Evolutionary conservation across 257 asterid genomes (phyloP).

Genomic region (Gentiana macrophylla): DNA sequence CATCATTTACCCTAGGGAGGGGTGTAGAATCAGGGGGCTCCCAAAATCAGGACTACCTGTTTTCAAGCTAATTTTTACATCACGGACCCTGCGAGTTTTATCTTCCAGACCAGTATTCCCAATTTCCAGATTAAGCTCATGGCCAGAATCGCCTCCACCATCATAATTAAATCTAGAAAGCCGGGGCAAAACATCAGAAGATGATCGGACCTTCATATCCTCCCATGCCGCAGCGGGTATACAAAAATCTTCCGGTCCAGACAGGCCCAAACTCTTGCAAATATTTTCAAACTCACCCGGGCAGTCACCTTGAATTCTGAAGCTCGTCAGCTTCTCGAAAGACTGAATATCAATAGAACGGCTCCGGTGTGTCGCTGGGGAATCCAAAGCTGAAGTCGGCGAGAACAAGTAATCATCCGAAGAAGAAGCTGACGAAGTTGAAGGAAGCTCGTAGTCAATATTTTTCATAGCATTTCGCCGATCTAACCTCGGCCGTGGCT

Average conservation of each 20-base stretch:
- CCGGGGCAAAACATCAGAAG: slow-evolving; percentile 30
- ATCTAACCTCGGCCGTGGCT: slow-evolving; percentile 47
- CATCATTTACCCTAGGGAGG: slow-evolving; percentile 13
- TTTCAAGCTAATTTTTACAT: neutral
- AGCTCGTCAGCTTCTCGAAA: slow-evolving; percentile 41
- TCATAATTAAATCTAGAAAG: slow-evolving; percentile 15
- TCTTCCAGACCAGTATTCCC: neutral
- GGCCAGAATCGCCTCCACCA: slow-evolving; percentile 4
- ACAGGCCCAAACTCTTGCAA: slow-evolving; percentile 50
- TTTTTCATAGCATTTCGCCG: slow-evolving; percentile 65
- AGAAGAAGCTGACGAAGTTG: slow-evolving; percentile 16
- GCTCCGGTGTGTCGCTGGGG: slow-evolving; percentile 27
- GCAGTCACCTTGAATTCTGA: slow-evolving; percentile 48
- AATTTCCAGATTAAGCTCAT: neutral
- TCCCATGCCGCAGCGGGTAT: slow-evolving; percentile 59
- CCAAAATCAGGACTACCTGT: slow-evolving; percentile 1
- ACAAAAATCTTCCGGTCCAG: slow-evolving; percentile 66
- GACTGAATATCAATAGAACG: slow-evolving; percentile 47
- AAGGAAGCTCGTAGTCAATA: slow-evolving; percentile 53
- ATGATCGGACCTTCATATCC: slow-evolving; percentile 57
- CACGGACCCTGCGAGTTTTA: slow-evolving; percentile 4
- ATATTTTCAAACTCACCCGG: slow-evolving; percentile 49
- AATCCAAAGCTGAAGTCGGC: slow-evolving; percentile 2
- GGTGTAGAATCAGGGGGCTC: slow-evolving; percentile 7
- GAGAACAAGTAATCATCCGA: slow-evolving; percentile 28